These are phyloP conservation scores for Lentinula sp. DNA, from an alignment of 768 basidiomycete genomes.

Conservation along the genomic window DNA sequence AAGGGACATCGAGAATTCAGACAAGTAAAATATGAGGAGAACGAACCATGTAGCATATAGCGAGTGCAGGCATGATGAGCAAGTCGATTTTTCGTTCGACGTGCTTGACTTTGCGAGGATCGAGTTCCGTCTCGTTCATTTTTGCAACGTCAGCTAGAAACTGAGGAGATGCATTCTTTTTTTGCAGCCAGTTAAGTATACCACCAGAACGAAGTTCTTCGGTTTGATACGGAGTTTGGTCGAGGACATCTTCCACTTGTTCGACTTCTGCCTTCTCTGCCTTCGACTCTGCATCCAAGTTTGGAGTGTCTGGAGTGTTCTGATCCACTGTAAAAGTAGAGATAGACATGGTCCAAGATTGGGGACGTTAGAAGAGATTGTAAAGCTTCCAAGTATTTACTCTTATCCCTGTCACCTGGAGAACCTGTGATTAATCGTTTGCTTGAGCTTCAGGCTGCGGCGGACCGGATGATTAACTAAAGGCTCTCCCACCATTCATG, in stretches of 20 bases:
- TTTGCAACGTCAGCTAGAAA: slow-evolving; percentile 15
- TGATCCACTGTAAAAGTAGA: not conserved
- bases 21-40: not conserved
- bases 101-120: slow-evolving; percentile 13
- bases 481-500: not conserved
- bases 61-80: slow-evolving; percentile 12
- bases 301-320: not conserved
- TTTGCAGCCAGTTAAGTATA: slow-evolving; percentile 13
- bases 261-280: slow-evolving; percentile 11
- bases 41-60: slow-evolving; percentile 17
- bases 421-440: not conserved
- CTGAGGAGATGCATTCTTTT: slow-evolving; percentile 14
- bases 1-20: not conserved
- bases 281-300: not conserved
- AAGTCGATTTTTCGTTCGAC: slow-evolving; percentile 17
- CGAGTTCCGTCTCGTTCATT: slow-evolving; percentile 13
- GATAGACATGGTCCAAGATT: not conserved
- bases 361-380: not conserved
- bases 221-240: not conserved
- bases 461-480: not conserved
- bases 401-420: not conserved
- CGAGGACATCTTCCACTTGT: slow-evolving; percentile 6
- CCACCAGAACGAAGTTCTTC: slow-evolving; percentile 6
- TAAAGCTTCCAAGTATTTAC: not conserved
- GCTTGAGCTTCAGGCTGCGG: not conserved